Evolutionary conservation across 2,329 filamentous ascomycete species (phyloP), one percentile per base, ranked within the genome.

Genomic region (Ilyonectria mors-panacis): DNA sequence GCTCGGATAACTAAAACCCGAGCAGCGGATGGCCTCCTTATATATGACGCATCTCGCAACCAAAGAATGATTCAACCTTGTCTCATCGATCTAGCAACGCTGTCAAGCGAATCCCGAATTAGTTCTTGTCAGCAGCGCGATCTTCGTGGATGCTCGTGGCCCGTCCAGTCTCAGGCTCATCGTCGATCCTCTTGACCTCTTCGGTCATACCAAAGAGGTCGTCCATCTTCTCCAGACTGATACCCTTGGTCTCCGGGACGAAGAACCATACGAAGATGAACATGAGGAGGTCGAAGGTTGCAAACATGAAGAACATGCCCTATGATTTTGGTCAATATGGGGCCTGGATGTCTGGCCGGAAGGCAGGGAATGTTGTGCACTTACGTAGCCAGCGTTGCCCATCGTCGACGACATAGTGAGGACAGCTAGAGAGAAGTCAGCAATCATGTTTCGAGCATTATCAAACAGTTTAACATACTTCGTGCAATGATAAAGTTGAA

Each of bases 401-500:
- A 42, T 42, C 6, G 39, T 42, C 5, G 39, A 42, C 5, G 39
- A 42, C 39, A 42, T 42, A n/a, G 39, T 42, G 17, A 42, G 39
- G 3, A 42, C 39, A n/a, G 39, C 39, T 42, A 4, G n/a, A 6
- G n/a, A 19, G n/a, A n/a, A 19, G 39, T 42, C n/a, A 42, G 39
- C 17, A 7, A 42, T 42, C 39, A n/a, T 15, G 17, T n/a, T n/a
- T 8, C 3, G 17, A 42, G 13, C 2, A 42, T n/a, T 42, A 42
- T 17, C 7, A 42, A 8, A 8, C 8, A 2, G 39, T 6, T 19
- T 8, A 42, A 15, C 39, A 42, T 42, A 42, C 39, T 42, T 42
- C 39, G 39, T n/a, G 39, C 39, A 19, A 92, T 88, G 3, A 91
- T 88, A 64, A 92, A 90, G 73, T 92, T 92, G 78, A 92, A 92